Conservation (phyloP, 2,329 filamentous ascomycete genomes). For the Magnaporthales sp. region DNA sequence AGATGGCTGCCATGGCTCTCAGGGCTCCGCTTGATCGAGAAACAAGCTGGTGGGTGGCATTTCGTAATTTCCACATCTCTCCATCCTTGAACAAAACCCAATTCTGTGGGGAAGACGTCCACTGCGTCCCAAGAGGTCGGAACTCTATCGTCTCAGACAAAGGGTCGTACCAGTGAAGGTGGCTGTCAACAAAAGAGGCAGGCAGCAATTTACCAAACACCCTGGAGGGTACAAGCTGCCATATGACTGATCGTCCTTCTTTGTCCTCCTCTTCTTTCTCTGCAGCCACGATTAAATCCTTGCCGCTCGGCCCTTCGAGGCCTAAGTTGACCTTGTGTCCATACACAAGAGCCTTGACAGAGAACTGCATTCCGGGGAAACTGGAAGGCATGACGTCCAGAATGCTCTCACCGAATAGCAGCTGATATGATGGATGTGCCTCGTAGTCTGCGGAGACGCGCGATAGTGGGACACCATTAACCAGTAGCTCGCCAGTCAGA, state of each 20-base stretch:
- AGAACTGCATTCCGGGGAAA: conserved; percentile 29
- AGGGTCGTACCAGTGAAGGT: conserved; percentile 37
- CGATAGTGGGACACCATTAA: conserved; percentile 39
- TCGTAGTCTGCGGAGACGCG: conserved; percentile 37
- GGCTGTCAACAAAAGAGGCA: conserved; percentile 25
- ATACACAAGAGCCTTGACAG: conserved; percentile 20
- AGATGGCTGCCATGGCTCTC: conserved; percentile 17
- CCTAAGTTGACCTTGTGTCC: conserved; percentile 28
- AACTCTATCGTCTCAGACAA: conserved; percentile 22
- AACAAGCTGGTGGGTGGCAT: conserved; percentile 18
- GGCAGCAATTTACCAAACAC: conserved; percentile 27
- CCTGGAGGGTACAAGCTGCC: conserved; percentile 28
- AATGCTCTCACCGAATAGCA: conserved; percentile 31
- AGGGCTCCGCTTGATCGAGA: conserved; percentile 25
- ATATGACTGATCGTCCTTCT: neutral
- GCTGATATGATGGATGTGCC: conserved; percentile 25
- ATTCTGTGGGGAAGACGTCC: conserved; percentile 12
- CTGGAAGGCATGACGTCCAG: conserved; percentile 34
- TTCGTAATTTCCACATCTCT: conserved; percentile 15
- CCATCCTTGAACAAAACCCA: conserved; percentile 15
- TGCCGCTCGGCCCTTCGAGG: conserved; percentile 1
- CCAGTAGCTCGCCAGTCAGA: conserved; percentile 39
- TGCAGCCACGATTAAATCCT: conserved; percentile 24
- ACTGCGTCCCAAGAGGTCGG: conserved; percentile 16
- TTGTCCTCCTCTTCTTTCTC: conserved; percentile 2